Evolutionary conservation across 441 rosid genomes (phyloP).

Genomic region (Corymbia calophylla): DNA sequence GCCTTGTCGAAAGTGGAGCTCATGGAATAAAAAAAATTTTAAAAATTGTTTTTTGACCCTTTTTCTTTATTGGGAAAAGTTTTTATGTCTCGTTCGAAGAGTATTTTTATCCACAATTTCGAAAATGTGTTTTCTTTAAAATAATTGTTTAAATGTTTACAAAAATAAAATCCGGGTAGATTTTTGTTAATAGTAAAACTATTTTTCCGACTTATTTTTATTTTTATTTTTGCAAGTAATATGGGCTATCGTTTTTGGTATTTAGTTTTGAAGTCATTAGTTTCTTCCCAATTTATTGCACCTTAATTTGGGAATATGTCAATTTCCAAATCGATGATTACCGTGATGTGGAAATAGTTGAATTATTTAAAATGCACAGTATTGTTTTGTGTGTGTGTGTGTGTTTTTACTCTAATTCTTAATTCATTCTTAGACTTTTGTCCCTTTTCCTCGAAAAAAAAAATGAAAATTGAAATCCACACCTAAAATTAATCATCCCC

Average conservation of each 20-base stretch:
- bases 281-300: background rate
- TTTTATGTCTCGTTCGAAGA: background rate
- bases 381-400: too few species aligned
- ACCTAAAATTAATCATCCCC: too few species aligned
- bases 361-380: background rate
- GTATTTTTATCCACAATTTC: background rate
- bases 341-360: background rate
- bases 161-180: background rate
- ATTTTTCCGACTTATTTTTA: background rate
- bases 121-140: background rate
- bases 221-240: background rate
- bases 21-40: background rate
- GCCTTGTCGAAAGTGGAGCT: background rate
- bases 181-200: background rate
- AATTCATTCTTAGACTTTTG: too few species aligned
- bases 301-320: background rate
- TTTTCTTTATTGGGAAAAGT: background rate
- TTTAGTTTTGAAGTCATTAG: background rate
- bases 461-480: too few species aligned
- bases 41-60: too few species aligned
- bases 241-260: rapidly evolving
- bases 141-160: background rate
- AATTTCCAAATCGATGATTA: background rate
- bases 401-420: too few species aligned
- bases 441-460: too few species aligned